Percentiles rank a stretch among this genome's conserved stretches.
Conservation (phyloP, 768 basidiomycete genomes). For the Termitomyces sp. region DNA sequence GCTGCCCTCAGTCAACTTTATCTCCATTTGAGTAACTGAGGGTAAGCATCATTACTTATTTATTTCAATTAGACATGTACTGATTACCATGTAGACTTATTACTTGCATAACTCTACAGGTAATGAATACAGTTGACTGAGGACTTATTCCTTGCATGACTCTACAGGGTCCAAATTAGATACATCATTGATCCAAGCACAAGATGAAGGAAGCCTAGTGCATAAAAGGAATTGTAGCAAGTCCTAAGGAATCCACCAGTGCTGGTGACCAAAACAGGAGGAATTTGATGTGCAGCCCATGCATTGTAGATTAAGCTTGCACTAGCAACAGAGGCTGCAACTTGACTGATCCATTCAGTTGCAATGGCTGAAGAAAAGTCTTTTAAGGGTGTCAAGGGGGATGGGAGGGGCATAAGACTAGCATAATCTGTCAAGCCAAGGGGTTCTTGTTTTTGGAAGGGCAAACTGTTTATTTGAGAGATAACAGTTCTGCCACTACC, state of each 20-base stretch:
- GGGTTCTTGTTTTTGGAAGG: background rate
- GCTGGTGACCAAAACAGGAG: slow-evolving; percentile 15
- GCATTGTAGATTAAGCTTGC: slow-evolving; percentile 19
- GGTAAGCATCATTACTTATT: too few species aligned
- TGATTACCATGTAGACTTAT: too few species aligned
- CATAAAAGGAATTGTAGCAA: slow-evolving; percentile 17
- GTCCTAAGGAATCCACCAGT: slow-evolving; percentile 15
- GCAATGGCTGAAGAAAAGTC: background rate
- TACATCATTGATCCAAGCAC: slow-evolving; percentile 9
- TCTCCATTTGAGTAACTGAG: too few species aligned
- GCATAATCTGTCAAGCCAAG: background rate
- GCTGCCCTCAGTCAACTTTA: too few species aligned
- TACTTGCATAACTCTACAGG: too few species aligned
- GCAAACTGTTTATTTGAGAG: background rate
- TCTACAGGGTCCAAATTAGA: slow-evolving; percentile 6
- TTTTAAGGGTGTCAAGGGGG: background rate
- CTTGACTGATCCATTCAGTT: slow-evolving; percentile 14
- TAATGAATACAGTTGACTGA: too few species aligned
- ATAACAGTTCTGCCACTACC: slow-evolving; percentile 13
- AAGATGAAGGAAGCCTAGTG: slow-evolving; percentile 17
- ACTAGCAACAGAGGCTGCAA: slow-evolving; percentile 16
- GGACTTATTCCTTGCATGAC: too few species aligned
- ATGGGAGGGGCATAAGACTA: background rate
- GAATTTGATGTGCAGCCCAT: slow-evolving; percentile 15
- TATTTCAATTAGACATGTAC: too few species aligned